Evolutionary conservation across 1,284 basidiomycete species (phyloP), one percentile per base, ranked within the genome.

Genomic region (Pyrrhoderma noxium): DNA sequence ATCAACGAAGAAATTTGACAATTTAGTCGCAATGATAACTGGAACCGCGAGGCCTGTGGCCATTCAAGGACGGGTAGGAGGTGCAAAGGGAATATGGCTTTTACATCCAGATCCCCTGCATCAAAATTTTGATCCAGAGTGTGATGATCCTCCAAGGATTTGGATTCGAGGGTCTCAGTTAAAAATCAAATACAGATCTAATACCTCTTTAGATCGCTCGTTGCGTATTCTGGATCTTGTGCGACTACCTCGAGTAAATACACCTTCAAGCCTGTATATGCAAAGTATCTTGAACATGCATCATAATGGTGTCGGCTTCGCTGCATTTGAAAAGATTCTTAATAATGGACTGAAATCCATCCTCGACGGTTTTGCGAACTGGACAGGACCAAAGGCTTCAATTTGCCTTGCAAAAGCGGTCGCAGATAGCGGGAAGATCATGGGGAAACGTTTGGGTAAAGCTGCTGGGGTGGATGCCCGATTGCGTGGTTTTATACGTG

Each of bases 81-180:
- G 84, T 1, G 71, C 76, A 0, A 89, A 89, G 58, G 85, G 85
- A 0, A 63, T 87, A 19, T 88, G 82, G 80, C 61, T 77, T 0
- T 62, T 85, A 0, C 80, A 85, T 53, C 81, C 79, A 1, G 53
- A 56, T 4, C 73, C 34, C 8, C 13, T 47, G 21, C 49, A 85
- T 56, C 65, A 64, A 14, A 51, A 53, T 2, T 41, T 62, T 2
- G 27, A 31, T 31, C 7, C 11, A 31, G 27, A 31, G 11, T 31
- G 27, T 11, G 65, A 68, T 49, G 70, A 62, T 0, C 59, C 58
- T 5, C 77, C 76, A 0, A 74, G 64, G 45, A 84, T 88, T n/a
- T 89, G 84, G 83, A 81, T 84, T 23, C 75, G 85, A 0, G 58
- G 66, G 0, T 87, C 84, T 0, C 85, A 89, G 47, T 69, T 66